Evolutionary conservation across 2,329 filamentous ascomycete genomes (phyloP).

Genomic region (Exutisphaerella laricina): DNA sequence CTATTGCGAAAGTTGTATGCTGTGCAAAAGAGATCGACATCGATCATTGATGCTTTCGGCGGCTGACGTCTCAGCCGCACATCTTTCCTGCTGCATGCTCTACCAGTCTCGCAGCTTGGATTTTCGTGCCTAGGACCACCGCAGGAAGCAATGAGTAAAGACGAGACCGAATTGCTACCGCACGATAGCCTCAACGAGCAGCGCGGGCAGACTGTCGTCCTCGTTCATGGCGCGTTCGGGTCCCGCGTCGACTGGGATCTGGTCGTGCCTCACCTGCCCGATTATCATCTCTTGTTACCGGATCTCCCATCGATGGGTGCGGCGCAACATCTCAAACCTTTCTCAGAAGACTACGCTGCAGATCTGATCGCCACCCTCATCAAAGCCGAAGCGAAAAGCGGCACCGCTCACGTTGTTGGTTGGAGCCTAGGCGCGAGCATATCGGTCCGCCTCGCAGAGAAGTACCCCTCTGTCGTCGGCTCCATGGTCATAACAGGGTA

Average conservation of each 20-base stretch:
- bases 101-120: no score
- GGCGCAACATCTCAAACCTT: conserved; percentile 18
- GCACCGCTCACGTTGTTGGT: conserved; percentile 24
- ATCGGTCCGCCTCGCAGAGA: conserved; percentile 20
- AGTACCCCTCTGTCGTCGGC: conserved; percentile 20
- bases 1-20: no score
- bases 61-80: background rate
- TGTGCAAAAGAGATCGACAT: background rate
- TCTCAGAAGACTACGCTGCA: conserved; percentile 18
- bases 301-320: conserved; percentile 23
- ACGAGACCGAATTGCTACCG: conserved; percentile 5
- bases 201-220: conserved; percentile 17
- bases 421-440: conserved; percentile 27
- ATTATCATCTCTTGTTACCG: conserved; percentile 25
- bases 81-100: no score
- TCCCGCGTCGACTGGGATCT: conserved; percentile 22
- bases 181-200: conserved; percentile 10
- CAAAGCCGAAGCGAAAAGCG: conserved; percentile 13
- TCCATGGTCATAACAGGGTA: conserved; percentile 23
- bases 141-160: background rate
- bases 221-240: conserved; percentile 25
- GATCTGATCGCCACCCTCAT: conserved; percentile 22
- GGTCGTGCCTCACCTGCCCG: conserved; percentile 18
- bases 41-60: background rate
- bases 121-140: no score